Conservation (phyloP, 2,329 filamentous ascomycete species). For the Diaporthe sp. region DNA sequence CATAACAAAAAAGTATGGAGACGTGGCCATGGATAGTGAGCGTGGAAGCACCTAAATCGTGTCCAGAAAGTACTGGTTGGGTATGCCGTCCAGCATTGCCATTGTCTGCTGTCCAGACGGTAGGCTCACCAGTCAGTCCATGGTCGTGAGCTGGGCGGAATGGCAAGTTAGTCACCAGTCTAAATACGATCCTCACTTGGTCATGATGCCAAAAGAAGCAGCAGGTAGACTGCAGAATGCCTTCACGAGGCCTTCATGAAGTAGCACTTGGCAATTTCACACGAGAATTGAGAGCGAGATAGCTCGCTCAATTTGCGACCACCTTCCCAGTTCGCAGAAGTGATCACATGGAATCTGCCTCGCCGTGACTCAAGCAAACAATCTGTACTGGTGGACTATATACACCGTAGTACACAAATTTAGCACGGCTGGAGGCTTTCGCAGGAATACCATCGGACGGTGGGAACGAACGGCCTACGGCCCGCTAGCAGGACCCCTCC, state of each 20-base stretch:
- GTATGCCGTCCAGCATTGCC: not conserved
- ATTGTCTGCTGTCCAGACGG: not conserved
- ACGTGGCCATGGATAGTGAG: not conserved
- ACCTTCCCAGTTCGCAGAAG: not conserved
- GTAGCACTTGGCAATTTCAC: not conserved
- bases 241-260: too few relatives aligned
- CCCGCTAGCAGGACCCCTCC: not conserved
- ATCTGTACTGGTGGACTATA: not conserved
- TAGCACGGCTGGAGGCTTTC: not conserved
- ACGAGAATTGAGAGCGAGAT: too few relatives aligned
- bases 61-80: too few relatives aligned
- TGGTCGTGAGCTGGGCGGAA: not conserved
- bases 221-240: too few relatives aligned
- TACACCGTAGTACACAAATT: not conserved
- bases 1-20: constrained; percentile 6
- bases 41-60: too few relatives aligned
- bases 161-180: not conserved
- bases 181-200: not conserved
- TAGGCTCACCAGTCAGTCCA: not conserved
- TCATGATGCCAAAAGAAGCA: not conserved
- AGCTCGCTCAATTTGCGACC: not conserved
- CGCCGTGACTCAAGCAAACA: not conserved
- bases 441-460: not conserved
- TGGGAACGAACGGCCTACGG: not conserved
- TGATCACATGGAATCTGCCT: not conserved